Evolutionary conservation across 305 asterid genomes (phyloP), one percentile per base, ranked within the genome.

Genomic region (Solanum hybrid): DNA sequence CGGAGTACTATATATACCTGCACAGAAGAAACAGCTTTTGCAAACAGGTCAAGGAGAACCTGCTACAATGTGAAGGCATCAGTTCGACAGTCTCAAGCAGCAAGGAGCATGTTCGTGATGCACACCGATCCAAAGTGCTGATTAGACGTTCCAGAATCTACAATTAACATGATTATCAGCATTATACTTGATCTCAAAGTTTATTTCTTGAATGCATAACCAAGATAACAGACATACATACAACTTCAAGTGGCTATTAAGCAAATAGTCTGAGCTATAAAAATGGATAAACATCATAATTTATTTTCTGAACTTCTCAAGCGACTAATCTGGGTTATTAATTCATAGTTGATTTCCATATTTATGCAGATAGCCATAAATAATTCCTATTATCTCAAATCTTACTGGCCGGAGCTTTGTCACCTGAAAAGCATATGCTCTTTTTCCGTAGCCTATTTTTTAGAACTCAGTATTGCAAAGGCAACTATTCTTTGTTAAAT

Each of bases 41-140:
- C 95, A 97, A 94, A 93, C 98, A 96, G 91, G 95, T 94, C 94
- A 97, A 93, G 80, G 99, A 97, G 94, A 97, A 97, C 90, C 93
- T 97, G 95, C 98, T 96, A 94, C 98, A 97, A 93, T 96, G 97
- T 83, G 97, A 90, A 91, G 99, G 99, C 98, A 97, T 95, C 89
- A 96, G 98, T 93, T 95, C 98, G 68, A 96, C 98, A 86, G 99
- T 97, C 93, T 95, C 96, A 32, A 97, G 93, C 11, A 99, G 98
- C 95, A 97, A 95, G 89, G 95, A 96, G 90, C 95, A 95, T 82
- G 99, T 97, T 61, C 98, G 97, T 4, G 99, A 97, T 92, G 99
- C 99, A 91, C 99, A 97, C 79, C 97, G 97, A 91, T 96, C 99
- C 33, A 97, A 95, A 91, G 99, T 96, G 91, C 95, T 92, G 89